phyloP scores from a whole-genome alignment of 1,284 basidiomycete genomes.

The Cystobasidiaceae sp. region DNA sequence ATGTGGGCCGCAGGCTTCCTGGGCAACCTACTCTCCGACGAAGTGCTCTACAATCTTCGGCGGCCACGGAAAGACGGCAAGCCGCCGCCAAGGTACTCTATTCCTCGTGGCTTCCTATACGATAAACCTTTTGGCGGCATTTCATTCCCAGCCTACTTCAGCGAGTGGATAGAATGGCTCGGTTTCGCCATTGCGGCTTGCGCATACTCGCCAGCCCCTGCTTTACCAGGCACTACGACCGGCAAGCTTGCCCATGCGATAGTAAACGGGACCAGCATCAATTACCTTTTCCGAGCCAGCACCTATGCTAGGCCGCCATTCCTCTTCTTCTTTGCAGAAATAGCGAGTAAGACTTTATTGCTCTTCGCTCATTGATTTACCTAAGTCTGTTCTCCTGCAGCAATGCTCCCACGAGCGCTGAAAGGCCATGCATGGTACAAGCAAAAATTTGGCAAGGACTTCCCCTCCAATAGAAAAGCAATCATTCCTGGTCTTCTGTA shows the following conservation, averaged over 20 bases:
- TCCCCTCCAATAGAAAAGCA: constrained; percentile 33
- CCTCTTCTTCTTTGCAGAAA: constrained; percentile 1
- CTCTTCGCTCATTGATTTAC: constrained; percentile 29
- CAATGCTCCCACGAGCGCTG: constrained; percentile 40
- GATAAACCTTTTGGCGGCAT: constrained; percentile 32
- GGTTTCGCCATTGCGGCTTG: constrained; percentile 34
- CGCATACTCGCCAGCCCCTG: constrained; percentile 8
- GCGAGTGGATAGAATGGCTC: constrained; percentile 43
- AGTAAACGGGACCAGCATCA: no score
- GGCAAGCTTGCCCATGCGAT: not conserved
- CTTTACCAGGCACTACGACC: constrained; percentile 3
- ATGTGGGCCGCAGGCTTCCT: constrained; percentile 37
- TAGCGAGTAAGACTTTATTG: constrained; percentile 28
- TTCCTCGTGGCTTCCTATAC: constrained; percentile 40
- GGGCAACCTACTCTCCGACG: constrained; percentile 39
- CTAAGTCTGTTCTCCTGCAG: constrained; percentile 13
- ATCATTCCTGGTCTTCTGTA: constrained; percentile 35
- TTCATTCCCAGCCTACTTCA: constrained; percentile 39
- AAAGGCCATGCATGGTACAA: constrained; percentile 41
- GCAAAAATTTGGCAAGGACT: constrained; percentile 38
- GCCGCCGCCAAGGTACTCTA: constrained; percentile 35
- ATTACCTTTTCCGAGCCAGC: not conserved
- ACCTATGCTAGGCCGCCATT: constrained; percentile 15
- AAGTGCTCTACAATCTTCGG: constrained; percentile 39
- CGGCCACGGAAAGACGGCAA: constrained; percentile 14